These are phyloP conservation scores for Penicillium glabrum DNA, from an alignment of 2,329 filamentous ascomycete species.

Conservation along the genomic window DNA sequence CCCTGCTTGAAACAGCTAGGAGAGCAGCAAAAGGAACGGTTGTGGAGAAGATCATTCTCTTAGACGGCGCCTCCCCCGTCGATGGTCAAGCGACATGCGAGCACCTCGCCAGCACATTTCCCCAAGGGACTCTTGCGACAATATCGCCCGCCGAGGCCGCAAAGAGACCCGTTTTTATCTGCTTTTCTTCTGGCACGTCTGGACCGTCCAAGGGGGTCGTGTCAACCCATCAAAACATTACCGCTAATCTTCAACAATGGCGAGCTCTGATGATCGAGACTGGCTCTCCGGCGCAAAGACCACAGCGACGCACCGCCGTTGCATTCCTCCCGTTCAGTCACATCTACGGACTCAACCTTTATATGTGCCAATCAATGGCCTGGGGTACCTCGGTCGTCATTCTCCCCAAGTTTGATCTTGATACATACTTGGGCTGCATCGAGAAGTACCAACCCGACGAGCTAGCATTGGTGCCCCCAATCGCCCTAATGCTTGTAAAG, in stretches of 20 bases:
- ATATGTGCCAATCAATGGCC: constrained; percentile 15
- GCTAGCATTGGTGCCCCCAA: constrained; percentile 17
- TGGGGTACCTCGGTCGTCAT: constrained; percentile 18
- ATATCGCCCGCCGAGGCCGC: constrained; percentile 10
- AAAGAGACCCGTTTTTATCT: constrained; percentile 17
- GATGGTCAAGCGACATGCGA: constrained; percentile 17
- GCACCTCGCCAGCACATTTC: constrained; percentile 15
- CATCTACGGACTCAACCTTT: constrained; percentile 21
- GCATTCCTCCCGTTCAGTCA: constrained; percentile 24
- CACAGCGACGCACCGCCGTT: constrained; percentile 12
- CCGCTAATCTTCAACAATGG: constrained; percentile 23
- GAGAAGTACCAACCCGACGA: constrained; percentile 19
- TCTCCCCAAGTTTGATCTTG: constrained; percentile 18
- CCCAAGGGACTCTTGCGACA: constrained; percentile 4
- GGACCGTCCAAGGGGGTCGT: constrained; percentile 22
- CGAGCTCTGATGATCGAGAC: constrained; percentile 9
- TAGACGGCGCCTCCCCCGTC: constrained; percentile 9
- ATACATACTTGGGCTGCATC: constrained; percentile 15
- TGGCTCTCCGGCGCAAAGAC: constrained; percentile 7
- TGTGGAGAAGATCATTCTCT: constrained; percentile 13
- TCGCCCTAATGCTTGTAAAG: constrained; percentile 22
- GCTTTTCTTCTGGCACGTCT: constrained; percentile 24
- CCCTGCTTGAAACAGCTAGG: constrained; percentile 13
- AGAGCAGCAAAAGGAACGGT: constrained; percentile 17
- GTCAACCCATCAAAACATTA: constrained; percentile 21